Evolutionary conservation across 495 filamentous ascomycete species (phyloP).

Genomic region (Neurospora sp.): DNA sequence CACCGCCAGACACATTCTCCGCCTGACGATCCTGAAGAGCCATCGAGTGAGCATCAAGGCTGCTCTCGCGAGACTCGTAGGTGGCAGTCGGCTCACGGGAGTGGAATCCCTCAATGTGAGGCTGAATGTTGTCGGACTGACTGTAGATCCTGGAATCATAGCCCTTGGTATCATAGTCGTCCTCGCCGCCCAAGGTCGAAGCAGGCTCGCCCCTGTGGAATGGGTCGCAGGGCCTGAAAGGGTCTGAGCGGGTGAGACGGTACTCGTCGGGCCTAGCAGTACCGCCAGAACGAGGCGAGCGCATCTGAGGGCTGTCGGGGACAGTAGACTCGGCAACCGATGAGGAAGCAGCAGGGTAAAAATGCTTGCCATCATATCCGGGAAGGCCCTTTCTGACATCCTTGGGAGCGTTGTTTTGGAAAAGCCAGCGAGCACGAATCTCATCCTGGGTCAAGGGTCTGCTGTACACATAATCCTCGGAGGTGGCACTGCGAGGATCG

Average conservation of each 20-base stretch:
- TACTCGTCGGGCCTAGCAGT: conserved; percentile 5
- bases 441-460: conserved; percentile 39
- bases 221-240: conserved; percentile 25
- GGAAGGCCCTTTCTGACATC: conserved; percentile 35
- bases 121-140: conserved; percentile 6
- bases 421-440: conserved; percentile 35
- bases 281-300: conserved; percentile 1
- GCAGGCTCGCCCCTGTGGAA: conserved; percentile 10
- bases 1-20: conserved; percentile 9
- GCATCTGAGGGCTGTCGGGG: neutral
- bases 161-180: conserved; percentile 9
- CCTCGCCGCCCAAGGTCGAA: conserved; percentile 8
- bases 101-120: neutral
- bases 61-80: conserved; percentile 9
- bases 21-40: conserved; percentile 13
- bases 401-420: conserved; percentile 39
- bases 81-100: neutral
- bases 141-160: conserved; percentile 15
- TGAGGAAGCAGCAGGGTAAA: conserved; percentile 37
- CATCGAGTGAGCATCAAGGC: conserved; percentile 4
- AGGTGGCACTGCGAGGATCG: conserved; percentile 20
- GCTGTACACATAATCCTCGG: conserved; percentile 35
- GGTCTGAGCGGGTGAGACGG: conserved; percentile 23
- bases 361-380: conserved; percentile 47
- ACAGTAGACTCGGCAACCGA: conserved; percentile 26